Evolutionary conservation across 2,329 filamentous ascomycete species (phyloP).

Genomic region (Microsporum canis): DNA sequence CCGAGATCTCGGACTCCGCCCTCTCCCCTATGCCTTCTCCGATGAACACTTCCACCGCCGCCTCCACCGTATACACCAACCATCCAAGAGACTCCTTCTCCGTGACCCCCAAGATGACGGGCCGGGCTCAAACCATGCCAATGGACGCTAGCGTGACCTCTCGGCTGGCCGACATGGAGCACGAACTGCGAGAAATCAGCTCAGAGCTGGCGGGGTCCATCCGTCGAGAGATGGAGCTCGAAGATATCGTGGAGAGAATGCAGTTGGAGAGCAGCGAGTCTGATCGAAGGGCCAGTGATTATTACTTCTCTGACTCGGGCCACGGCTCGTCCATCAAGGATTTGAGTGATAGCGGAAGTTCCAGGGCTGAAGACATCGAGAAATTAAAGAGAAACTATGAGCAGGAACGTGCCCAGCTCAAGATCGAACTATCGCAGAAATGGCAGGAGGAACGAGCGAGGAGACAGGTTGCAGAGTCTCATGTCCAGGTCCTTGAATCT

Average conservation of each 20-base stretch:
- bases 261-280: conserved; percentile 59
- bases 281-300: conserved; percentile 73
- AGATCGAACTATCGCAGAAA: conserved; percentile 72
- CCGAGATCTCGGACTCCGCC: conserved; percentile 51
- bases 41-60: conserved; percentile 25
- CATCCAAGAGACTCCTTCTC: conserved; percentile 28
- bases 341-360: conserved; percentile 49
- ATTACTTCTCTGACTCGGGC: conserved; percentile 91
- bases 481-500: conserved; percentile 72
- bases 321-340: conserved; percentile 74
- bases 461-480: conserved; percentile 65
- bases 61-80: conserved; percentile 10
- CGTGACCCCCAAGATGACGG: conserved; percentile 28
- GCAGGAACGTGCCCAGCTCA: conserved; percentile 80
- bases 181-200: conserved; percentile 87
- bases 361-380: conserved; percentile 60
- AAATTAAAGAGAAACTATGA: conserved; percentile 72
- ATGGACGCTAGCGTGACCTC: conserved; percentile 38
- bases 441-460: conserved; percentile 74
- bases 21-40: conserved; percentile 50
- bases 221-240: conserved; percentile 86
- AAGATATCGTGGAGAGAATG: conserved; percentile 81
- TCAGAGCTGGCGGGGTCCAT: conserved; percentile 87
- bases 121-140: conserved; percentile 35
- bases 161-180: conserved; percentile 78